Conservation (phyloP, 2,329 filamentous ascomycete genomes). For the Cordyceps javanica region DNA sequence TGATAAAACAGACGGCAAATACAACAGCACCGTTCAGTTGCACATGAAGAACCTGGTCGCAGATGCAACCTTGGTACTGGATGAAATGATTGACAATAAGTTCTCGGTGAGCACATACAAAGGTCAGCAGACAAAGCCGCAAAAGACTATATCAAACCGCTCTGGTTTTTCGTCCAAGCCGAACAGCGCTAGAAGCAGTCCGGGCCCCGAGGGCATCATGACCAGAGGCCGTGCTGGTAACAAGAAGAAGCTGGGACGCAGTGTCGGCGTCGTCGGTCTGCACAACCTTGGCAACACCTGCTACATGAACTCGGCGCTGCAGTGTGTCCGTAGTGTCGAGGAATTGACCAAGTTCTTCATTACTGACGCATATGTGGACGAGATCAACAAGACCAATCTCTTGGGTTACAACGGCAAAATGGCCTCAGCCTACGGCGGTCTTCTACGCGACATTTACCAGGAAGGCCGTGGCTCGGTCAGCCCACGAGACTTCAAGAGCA, state of each 20-base stretch:
- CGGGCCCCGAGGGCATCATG: conserved; percentile 50
- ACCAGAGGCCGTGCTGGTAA: conserved; percentile 68
- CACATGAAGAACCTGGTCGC: conserved; percentile 61
- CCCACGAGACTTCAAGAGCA: conserved; percentile 75
- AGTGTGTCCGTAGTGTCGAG: conserved; percentile 89
- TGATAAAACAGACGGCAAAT: conserved; percentile 72
- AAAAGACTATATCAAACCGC: conserved; percentile 28
- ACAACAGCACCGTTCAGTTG: conserved; percentile 67
- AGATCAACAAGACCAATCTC: conserved; percentile 81
- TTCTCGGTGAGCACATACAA: conserved; percentile 49
- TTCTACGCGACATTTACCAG: conserved; percentile 74
- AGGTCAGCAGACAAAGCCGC: conserved; percentile 26
- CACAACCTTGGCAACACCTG: conserved; percentile 94
- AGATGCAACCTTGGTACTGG: conserved; percentile 73
- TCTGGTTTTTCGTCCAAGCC: conserved; percentile 24
- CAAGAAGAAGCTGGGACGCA: conserved; percentile 63
- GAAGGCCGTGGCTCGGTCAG: conserved; percentile 63
- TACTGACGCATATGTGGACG: conserved; percentile 62
- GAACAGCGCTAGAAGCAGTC: conserved; percentile 62
- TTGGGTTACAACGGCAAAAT: conserved; percentile 81
- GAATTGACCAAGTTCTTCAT: conserved; percentile 92
- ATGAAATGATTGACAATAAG: conserved; percentile 63
- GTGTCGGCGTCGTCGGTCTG: conserved; percentile 72
- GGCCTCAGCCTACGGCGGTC: conserved; percentile 71
- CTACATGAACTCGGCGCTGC: conserved; percentile 97